These are phyloP conservation scores for Xylariaceae sp. DNA, from an alignment of 2,329 filamentous ascomycete genomes.

Conservation along the genomic window DNA sequence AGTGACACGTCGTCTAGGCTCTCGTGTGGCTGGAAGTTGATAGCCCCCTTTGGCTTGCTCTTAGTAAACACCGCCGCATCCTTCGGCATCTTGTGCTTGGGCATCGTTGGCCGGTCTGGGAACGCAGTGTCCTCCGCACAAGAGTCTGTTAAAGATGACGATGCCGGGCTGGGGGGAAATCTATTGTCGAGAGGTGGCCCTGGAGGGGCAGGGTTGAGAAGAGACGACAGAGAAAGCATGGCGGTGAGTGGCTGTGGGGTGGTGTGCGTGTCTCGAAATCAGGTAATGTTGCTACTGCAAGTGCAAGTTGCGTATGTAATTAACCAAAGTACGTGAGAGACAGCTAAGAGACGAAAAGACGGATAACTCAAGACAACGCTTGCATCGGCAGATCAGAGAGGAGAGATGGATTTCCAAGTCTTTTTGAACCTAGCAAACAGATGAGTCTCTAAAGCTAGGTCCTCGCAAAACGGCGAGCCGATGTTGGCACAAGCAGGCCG, in stretches of 20 bases:
- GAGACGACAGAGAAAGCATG: constrained; percentile 70
- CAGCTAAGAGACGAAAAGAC: constrained; percentile 31
- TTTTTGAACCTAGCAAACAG: constrained; percentile 50
- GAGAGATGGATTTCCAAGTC: constrained; percentile 42
- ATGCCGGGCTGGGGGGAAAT: constrained; percentile 51
- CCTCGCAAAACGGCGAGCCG: constrained; percentile 44
- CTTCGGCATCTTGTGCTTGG: constrained; percentile 68
- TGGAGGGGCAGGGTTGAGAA: constrained; percentile 68
- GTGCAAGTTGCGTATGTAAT: constrained; percentile 33
- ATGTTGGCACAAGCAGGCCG: constrained; percentile 47
- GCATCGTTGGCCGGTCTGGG: constrained; percentile 39
- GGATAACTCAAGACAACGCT: constrained; percentile 45
- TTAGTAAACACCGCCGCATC: constrained; percentile 68
- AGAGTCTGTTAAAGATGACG: constrained; percentile 46
- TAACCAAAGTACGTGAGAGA: constrained; percentile 39
- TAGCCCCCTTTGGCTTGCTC: constrained; percentile 66
- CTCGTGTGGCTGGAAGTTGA: constrained; percentile 80
- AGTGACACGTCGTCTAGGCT: constrained; percentile 63
- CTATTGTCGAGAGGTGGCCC: constrained; percentile 48
- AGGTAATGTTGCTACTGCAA: constrained; percentile 43
- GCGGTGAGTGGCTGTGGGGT: constrained; percentile 42
- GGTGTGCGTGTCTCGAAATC: constrained; percentile 48
- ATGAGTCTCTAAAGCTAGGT: constrained; percentile 41
- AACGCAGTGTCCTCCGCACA: constrained; percentile 43
- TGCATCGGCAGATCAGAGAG: constrained; percentile 39